Evolutionary conservation across 495 filamentous ascomycete genomes (phyloP).

Genomic region (Cetradonia linearis): DNA sequence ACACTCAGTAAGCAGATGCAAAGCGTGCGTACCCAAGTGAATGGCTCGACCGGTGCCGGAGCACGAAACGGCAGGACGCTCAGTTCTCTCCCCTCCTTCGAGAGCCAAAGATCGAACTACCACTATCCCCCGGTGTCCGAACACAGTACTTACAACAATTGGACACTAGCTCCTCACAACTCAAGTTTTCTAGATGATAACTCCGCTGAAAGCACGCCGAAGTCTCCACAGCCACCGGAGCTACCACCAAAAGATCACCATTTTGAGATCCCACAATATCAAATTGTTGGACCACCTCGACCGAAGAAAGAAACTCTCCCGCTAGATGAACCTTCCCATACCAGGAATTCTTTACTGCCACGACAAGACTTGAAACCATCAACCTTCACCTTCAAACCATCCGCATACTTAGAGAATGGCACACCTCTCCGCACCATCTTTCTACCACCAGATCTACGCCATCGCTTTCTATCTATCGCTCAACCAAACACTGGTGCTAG

Average conservation of each 20-base stretch:
- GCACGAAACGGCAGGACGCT: conserved; percentile 8
- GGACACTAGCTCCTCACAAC: conserved; percentile 14
- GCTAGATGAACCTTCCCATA: conserved; percentile 14
- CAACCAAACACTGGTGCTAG: conserved; percentile 64
- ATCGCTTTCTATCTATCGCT: conserved; percentile 60
- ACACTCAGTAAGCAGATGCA: conserved; percentile 41
- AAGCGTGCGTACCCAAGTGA: conserved; percentile 28
- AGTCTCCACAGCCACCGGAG: conserved; percentile 35
- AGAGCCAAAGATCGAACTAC: conserved; percentile 29
- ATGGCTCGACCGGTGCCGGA: conserved; percentile 18
- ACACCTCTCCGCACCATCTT: conserved; percentile 78
- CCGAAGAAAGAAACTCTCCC: conserved; percentile 29
- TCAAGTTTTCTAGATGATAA: conserved; percentile 14
- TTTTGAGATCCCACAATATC: conserved; percentile 22
- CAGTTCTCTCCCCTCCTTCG: conserved; percentile 9
- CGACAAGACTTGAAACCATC: conserved; percentile 37
- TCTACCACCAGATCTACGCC: conserved; percentile 64
- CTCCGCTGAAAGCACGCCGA: conserved; percentile 24
- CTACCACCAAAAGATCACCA: conserved; percentile 41
- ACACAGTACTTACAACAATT: conserved; percentile 24
- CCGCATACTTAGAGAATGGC: conserved; percentile 81
- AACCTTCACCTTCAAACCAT: conserved; percentile 71
- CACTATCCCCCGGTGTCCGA: conserved; percentile 48
- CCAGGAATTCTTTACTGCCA: conserved; percentile 28
- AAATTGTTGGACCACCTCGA: conserved; percentile 26